Percentiles rank a stretch among this genome's conserved stretches.
Evolutionary conservation across 2,329 filamentous ascomycete species (phyloP).

Genomic region (Sporothrix schenckii): DNA sequence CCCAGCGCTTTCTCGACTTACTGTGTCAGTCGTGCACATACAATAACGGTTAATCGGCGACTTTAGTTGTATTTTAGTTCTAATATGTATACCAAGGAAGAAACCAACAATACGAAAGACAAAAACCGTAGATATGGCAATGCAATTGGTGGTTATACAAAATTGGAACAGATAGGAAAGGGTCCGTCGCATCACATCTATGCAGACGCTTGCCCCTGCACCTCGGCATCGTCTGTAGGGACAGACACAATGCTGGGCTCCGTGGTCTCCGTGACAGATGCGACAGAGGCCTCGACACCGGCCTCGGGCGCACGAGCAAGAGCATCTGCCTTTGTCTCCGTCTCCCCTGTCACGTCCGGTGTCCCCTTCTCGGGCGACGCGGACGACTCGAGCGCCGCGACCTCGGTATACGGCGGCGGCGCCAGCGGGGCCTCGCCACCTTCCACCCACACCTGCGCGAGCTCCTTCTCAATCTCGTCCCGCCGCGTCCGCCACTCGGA

Average conservation of each 20-base stretch:
- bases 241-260: conserved; percentile 14
- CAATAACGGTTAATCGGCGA: background rate
- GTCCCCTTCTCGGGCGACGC: background rate
- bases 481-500: conserved; percentile 79
- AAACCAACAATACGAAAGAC: background rate
- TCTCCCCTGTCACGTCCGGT: background rate
- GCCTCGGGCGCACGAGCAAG: no score
- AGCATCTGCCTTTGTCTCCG: background rate
- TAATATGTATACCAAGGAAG: background rate
- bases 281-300: background rate
- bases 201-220: background rate
- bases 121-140: conserved; percentile 9
- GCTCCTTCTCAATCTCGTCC: conserved; percentile 79
- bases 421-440: conserved; percentile 53
- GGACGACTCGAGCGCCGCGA: conserved; percentile 29
- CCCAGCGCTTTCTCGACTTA: no score
- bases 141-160: conserved; percentile 11
- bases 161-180: background rate
- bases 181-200: background rate
- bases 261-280: background rate
- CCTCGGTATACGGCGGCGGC: conserved; percentile 52
- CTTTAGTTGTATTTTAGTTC: background rate
- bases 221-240: background rate
- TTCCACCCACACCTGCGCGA: conserved; percentile 66
- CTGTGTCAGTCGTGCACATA: background rate